These are phyloP conservation scores for Cystobasidiopsis lactophilus DNA, from an alignment of 768 basidiomycete genomes.

Conservation along the genomic window DNA sequence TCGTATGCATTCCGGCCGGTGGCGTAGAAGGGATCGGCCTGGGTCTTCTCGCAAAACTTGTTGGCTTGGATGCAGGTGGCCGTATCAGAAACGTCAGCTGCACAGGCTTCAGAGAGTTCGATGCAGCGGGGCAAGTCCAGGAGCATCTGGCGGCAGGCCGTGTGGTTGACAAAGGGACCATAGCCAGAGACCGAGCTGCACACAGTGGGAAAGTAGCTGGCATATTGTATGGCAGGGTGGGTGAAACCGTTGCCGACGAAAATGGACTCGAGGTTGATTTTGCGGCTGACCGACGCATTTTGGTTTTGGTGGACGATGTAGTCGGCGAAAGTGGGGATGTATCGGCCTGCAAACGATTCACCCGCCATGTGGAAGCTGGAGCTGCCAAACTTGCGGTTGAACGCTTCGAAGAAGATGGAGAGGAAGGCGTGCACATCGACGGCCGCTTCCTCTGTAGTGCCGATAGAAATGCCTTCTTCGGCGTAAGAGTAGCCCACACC, in stretches of 20 bases:
- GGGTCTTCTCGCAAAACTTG: constrained; percentile 15
- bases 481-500: constrained; percentile 9
- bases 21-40: constrained; percentile 11
- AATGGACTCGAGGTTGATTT: constrained; percentile 15
- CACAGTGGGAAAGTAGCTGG: constrained; percentile 14
- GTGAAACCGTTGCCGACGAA: constrained; percentile 19
- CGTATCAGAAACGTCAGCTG: constrained; percentile 9
- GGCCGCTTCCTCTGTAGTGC: constrained; percentile 16
- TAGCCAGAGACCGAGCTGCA: constrained; percentile 15
- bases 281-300: not conserved
- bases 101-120: constrained; percentile 12
- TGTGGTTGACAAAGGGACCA: constrained; percentile 11
- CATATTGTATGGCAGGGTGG: constrained; percentile 17
- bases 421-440: constrained; percentile 12
- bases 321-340: constrained; percentile 16
- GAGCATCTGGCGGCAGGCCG: constrained; percentile 11
- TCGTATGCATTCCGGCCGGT: constrained; percentile 10
- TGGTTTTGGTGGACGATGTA: constrained; percentile 16
- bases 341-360: constrained; percentile 7
- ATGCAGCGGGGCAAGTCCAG: constrained; percentile 12
- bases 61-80: constrained; percentile 11
- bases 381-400: constrained; percentile 9
- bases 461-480: constrained; percentile 11
- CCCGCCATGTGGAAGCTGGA: constrained; percentile 10
- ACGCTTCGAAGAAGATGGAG: constrained; percentile 14